These are phyloP conservation scores for Asclepias syriaca DNA, from an alignment of 257 asterid genomes.

Conservation along the genomic window DNA sequence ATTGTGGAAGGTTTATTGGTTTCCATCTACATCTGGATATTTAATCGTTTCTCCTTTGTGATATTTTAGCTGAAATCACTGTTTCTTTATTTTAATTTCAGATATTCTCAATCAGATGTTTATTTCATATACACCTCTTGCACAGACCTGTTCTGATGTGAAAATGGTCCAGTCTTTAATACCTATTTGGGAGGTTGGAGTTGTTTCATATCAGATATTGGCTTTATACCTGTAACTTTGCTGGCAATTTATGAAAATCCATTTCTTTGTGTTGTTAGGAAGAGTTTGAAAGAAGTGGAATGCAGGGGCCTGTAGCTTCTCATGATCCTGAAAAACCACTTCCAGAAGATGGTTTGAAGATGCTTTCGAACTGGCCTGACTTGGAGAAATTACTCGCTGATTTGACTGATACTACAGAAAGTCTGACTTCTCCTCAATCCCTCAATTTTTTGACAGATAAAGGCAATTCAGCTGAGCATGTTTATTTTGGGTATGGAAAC, in stretches of 20 bases:
- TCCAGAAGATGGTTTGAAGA: slow-evolving; percentile 64
- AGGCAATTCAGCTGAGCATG: slow-evolving; percentile 31
- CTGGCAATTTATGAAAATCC: slow-evolving; percentile 2
- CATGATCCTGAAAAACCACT: slow-evolving; percentile 57
- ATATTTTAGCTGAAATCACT: slow-evolving; percentile 17
- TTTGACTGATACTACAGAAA: slow-evolving; percentile 32
- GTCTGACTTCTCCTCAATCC: slow-evolving; percentile 31
- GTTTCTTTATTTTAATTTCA: slow-evolving; percentile 26
- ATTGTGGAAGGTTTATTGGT: slow-evolving; percentile 59
- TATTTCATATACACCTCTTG: slow-evolving; percentile 53
- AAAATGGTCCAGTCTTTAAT: slow-evolving; percentile 90
- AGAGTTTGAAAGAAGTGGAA: slow-evolving; percentile 72
- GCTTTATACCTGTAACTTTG: background rate
- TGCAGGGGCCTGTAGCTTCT: slow-evolving; percentile 41
- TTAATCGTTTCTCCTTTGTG: slow-evolving; percentile 6
- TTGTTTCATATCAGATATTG: slow-evolving; percentile 14
- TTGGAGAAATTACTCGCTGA: slow-evolving; percentile 41
- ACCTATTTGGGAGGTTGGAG: slow-evolving; percentile 94
- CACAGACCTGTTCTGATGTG: slow-evolving; percentile 60
- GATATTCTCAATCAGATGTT: slow-evolving; percentile 75
- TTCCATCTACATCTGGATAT: background rate
- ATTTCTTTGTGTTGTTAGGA: slow-evolving; percentile 46
- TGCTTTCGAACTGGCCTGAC: slow-evolving; percentile 53
- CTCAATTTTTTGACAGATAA: slow-evolving; percentile 26
- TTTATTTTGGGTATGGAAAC: slow-evolving; percentile 29